Percentiles rank a stretch among this genome's conserved stretches.
phyloP scores from a whole-genome alignment of 257 asterid genomes.

The Ilex asprella region DNA sequence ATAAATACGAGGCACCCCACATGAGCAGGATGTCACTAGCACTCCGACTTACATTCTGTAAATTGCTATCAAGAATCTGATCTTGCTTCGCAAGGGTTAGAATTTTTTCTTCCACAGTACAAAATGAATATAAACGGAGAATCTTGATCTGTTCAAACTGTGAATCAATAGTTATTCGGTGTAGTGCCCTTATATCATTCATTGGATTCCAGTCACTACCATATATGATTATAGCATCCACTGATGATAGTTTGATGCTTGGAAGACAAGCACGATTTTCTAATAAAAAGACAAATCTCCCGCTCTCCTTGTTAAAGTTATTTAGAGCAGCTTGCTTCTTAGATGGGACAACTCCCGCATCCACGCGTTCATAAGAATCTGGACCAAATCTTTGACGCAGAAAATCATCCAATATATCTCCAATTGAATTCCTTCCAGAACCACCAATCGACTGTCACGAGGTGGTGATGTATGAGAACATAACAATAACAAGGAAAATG shows the following conservation, averaged over 20 bases:
- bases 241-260: constrained; percentile 40
- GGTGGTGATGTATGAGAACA: constrained; percentile 10
- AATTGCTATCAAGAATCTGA: constrained; percentile 36
- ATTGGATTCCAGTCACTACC: constrained; percentile 77
- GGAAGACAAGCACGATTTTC: constrained; percentile 82
- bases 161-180: constrained; percentile 51
- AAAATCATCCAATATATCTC: constrained; percentile 67
- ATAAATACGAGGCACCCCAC: constrained; percentile 78
- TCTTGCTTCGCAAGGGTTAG: constrained; percentile 59
- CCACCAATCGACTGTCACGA: constrained; percentile 44
- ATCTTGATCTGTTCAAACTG: constrained; percentile 50
- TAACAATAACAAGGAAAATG: neutral
- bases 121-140: constrained; percentile 72
- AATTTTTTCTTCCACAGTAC: constrained; percentile 70
- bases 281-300: constrained; percentile 62
- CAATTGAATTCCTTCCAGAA: constrained; percentile 33
- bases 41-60: constrained; percentile 39
- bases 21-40: constrained; percentile 48
- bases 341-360: constrained; percentile 25
- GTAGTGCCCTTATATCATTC: constrained; percentile 66
- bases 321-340: constrained; percentile 68
- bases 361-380: constrained; percentile 63
- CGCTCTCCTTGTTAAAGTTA: constrained; percentile 63
- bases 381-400: constrained; percentile 56
- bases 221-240: constrained; percentile 60